Base-by-base conservation (phyloP, 257 asterid genomes). In the Knoxia roxburghii region DNA sequence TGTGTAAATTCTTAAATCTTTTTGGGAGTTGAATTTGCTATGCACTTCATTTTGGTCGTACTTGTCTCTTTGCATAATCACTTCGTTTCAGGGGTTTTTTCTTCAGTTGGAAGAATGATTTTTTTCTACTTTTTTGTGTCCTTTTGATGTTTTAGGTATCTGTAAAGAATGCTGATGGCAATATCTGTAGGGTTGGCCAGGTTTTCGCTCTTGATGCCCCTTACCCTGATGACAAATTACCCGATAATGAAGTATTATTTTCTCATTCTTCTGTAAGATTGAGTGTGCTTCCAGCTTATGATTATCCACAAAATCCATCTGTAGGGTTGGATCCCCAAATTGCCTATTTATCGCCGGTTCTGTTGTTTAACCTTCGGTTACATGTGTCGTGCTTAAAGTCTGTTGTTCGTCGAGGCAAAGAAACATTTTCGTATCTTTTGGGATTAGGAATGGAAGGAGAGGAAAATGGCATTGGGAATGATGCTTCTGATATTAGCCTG, bases 181-280 rank as follows among this genome's bases (percentile, higher is more conserved):
- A 80, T 72, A 80, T 78, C 32, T 78, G 65, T 73, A 85, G 91
- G 82, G 77, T 90, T 70, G 97, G 87, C 64, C 99, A 90, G 81
- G 96, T 70, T 15, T 83, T 85, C 63, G 96, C 80, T 39, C 81
- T 93, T 62, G 97, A 93, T 78, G 92, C 96, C 73, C 92, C 95
- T 17, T 70, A 50, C 78, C 75, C 43, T 1, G 75, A 72, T 18
- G 74, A 70, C 45, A 63, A 69, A 67, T 73, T 64, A 35, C 46
- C 65, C n/a, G 73, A 64, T 43, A 2, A 67, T 29, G 75, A 53
- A 67, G 56, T 78, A n/a, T 76, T 51, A 32, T 21, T 71, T 41
- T 37, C 80, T 3, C 76, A 64, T 56, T 73, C 75, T 76, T 67
- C 79, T 43, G 80, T 45, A 66, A 80, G 80, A 65, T 75, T 76